Base-by-base conservation (phyloP, 306 rosid species). In the Acacia melanoxylon region DNA sequence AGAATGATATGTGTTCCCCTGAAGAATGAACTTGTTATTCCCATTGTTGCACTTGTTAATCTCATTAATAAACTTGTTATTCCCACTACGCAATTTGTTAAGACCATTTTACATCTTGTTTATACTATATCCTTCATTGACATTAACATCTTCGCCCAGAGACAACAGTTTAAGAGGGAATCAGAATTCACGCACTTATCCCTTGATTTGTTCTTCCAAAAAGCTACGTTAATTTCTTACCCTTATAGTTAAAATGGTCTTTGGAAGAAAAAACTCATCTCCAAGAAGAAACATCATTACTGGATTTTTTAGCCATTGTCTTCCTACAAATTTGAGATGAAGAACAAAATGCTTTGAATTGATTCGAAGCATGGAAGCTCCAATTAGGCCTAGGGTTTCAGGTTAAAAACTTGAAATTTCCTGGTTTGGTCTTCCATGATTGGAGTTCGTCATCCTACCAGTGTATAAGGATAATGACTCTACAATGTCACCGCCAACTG, bases 211-310 rank as follows among this genome's bases (percentile, higher is more conserved):
- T n/a, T 2, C 17, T 22, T 19, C 17, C 1, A 54, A 68, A 51
- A 62, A 4, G 25, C 16, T 12, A 45, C 22, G 31, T 29, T 14
- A 14, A 63, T 29, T 27, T 17, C 80, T 67, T 65, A 94, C 98
- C 95, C 76, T 61, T 44, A 80, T 51, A 85, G 20, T 63, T 48
- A 17, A 94, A 89, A 62, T 35, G 82, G 85, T 87, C 88, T 31
- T 65, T 49, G 56, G 91, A 81, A 86, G 96, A 89, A 75, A 40
- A 83, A 56, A 83, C 91, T 97, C 98, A 94, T 33, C 77, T 80
- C 58, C 98, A 87, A 63, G 85, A 76, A 79, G 77, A 82, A 49
- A 37, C 82, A 3, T 27, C 10, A 8, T 56, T 11, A 70, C 65
- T 59, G 15, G 78, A 72, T 52, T 88, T 83, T 73, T 48, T 46